Evolutionary conservation across 1,284 basidiomycete genomes (phyloP).

Genomic region (Farysia itapuensis): DNA sequence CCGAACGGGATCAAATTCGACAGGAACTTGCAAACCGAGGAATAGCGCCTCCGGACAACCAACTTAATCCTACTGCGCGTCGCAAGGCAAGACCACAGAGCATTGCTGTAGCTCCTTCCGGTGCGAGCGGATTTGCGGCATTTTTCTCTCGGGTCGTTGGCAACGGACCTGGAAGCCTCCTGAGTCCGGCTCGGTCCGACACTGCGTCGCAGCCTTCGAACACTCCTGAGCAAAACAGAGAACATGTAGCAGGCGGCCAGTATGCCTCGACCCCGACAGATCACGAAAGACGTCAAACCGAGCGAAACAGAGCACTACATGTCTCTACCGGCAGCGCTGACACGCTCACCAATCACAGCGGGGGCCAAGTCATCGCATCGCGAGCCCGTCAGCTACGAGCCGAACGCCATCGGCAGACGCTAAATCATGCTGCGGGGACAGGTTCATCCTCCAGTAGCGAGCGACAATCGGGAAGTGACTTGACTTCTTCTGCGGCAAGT

Average conservation of each 20-base stretch:
- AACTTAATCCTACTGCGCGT: slow-evolving; percentile 24
- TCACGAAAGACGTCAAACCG: slow-evolving; percentile 8
- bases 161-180: slow-evolving; percentile 4
- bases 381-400: slow-evolving; percentile 24
- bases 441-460: slow-evolving; percentile 9
- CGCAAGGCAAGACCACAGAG: slow-evolving; percentile 11
- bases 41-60: slow-evolving; percentile 41
- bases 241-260: no score
- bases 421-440: slow-evolving; percentile 17
- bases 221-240: no score
- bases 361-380: slow-evolving; percentile 15
- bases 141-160: slow-evolving; percentile 48
- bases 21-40: slow-evolving; percentile 41
- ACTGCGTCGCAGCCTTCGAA: slow-evolving; percentile 15
- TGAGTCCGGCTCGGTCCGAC: slow-evolving; percentile 14
- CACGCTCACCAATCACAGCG: slow-evolving; percentile 14
- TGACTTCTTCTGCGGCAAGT: slow-evolving; percentile 14
- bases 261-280: slow-evolving; percentile 13
- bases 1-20: slow-evolving; percentile 46
- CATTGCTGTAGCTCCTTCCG: slow-evolving; percentile 1
- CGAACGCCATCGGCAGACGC: slow-evolving; percentile 23
- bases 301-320: slow-evolving; percentile 22
- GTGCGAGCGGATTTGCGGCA: slow-evolving; percentile 35
- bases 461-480: slow-evolving; percentile 7
- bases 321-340: slow-evolving; percentile 14